Base-by-base conservation (phyloP, 306 rosid species). In the Cucurbita pepo region DNA sequence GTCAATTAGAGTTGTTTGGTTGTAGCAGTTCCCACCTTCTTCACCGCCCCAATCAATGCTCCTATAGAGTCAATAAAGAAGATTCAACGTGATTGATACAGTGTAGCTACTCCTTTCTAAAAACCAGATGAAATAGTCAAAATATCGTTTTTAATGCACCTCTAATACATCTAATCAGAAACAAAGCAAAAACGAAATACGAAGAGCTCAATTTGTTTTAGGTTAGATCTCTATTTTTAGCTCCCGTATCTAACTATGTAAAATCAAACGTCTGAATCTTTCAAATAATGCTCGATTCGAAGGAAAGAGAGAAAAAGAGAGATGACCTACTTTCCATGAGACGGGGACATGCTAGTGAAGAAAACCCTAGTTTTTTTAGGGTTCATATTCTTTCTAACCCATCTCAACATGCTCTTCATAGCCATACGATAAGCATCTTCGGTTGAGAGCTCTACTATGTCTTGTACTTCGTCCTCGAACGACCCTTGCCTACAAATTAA, bases 321-420 rank as follows among this genome's bases (percentile, higher is more conserved):
- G 15, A 47, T 14, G 7, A 74, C 83, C 75, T 37, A 95, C 99
- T 89, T 86, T 79, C 72, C 86, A 82, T 95, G 99, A 75, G 97
- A 78, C 74, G 99, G 99, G 43, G 99, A 91, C 99, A 95, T 95
- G 95, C 97, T 88, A n/a, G 99, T 84, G 92, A 95, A 95, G 83
- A 95, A 89, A 77, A 95, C 97, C 74, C 97, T 87, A 4, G 97
- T 85, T 77, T 81, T 91, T 76, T 86, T 85, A 10, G 91, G 92
- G 85, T 95, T 82, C 96, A 91, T 88, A 56, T 95, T 95, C 73
- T 80, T 79, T 75, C 78, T 78, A 69, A 91, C 95, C 99, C 99
- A 95, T 88, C 96, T 88, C 78, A 89, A 79, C 96, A 88, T 83
- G 52, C 92, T 89, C 76, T 85, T 95, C 97, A 95, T 95, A 1